Percentiles rank a stretch among this genome's conserved stretches.
These are phyloP conservation scores for Clonostachys sp. DNA, from an alignment of 2,329 filamentous ascomycete species.

Conservation along the genomic window DNA sequence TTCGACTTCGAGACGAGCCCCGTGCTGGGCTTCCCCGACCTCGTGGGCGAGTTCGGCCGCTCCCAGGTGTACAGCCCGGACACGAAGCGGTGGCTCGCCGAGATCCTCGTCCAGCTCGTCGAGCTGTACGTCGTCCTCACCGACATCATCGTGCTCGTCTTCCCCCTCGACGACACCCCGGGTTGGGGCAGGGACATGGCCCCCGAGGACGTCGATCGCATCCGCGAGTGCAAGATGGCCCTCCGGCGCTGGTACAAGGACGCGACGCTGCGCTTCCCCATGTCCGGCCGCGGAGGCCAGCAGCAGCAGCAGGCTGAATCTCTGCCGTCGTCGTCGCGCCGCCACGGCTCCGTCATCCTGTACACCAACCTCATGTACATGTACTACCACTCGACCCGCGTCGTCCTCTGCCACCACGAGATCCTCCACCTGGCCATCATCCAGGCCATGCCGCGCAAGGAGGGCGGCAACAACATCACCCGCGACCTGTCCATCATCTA, in stretches of 20 bases:
- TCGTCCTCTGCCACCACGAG: slow-evolving; percentile 41
- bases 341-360: slow-evolving; percentile 34
- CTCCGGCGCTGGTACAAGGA: slow-evolving; percentile 33
- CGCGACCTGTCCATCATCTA: slow-evolving; percentile 28
- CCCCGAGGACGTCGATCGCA: slow-evolving; percentile 19
- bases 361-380: slow-evolving; percentile 45
- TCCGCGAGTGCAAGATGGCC: slow-evolving; percentile 27
- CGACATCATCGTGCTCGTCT: slow-evolving; percentile 38
- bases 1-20: slow-evolving; percentile 34
- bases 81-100: slow-evolving; percentile 36
- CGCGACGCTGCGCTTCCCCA: slow-evolving; percentile 28
- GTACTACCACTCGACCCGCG: slow-evolving; percentile 40
- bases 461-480: slow-evolving; percentile 11
- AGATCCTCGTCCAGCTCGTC: slow-evolving; percentile 38
- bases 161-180: slow-evolving; percentile 33
- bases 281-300: slow-evolving; percentile 22
- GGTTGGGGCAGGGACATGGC: slow-evolving; percentile 28
- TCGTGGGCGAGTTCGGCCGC: slow-evolving; percentile 36
- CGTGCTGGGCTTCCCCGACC: slow-evolving; percentile 32
- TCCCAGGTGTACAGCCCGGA: slow-evolving; percentile 39
- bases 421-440: slow-evolving; percentile 36
- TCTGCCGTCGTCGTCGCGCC: slow-evolving; percentile 14
- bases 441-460: slow-evolving; percentile 20
- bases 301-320: not conserved
- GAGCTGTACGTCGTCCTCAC: slow-evolving; percentile 40